A percentile compares a stretch with the other conserved stretches of the same genome.
Evolutionary conservation across 2,329 filamentous ascomycete genomes (phyloP).

Genomic region (Daldinia eschscholtzii): DNA sequence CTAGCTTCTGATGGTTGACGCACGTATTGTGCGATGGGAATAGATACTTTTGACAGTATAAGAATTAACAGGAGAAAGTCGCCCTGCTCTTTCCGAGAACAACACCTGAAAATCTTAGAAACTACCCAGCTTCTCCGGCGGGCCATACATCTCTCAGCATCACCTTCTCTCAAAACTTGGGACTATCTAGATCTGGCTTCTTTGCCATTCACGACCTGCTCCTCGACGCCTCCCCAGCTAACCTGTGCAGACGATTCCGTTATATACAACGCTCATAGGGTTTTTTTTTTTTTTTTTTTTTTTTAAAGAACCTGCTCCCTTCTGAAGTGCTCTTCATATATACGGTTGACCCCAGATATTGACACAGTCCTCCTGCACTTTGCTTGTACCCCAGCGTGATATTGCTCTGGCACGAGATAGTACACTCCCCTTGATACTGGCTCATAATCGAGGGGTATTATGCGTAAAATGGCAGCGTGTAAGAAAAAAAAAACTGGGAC

Average conservation of each 20-base stretch:
- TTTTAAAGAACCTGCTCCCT: conserved; percentile 16
- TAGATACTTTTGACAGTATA: conserved; percentile 1
- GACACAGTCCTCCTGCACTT: conserved; percentile 25
- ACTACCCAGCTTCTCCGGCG: conserved; percentile 15
- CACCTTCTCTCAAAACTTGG: conserved; percentile 14
- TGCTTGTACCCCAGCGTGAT: conserved; percentile 18
- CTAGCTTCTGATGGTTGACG: background rate
- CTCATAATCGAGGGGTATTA: conserved; percentile 38
- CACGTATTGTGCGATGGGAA: background rate
- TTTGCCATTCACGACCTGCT: conserved; percentile 2
- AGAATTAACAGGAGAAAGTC: conserved; percentile 1
- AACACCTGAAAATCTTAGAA: background rate
- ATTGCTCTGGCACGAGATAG: conserved; percentile 16
- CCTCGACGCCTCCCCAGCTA: background rate
- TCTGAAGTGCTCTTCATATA: conserved; percentile 34
- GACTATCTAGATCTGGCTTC: conserved; percentile 9
- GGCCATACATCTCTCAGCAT: conserved; percentile 24
- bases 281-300: conserved; percentile 9
- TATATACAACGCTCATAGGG: conserved; percentile 38
- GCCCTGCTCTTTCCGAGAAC: conserved; percentile 1
- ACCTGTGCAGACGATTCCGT: conserved; percentile 12
- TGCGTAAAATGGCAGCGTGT: conserved; percentile 25
- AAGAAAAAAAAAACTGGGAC: conserved; percentile 22
- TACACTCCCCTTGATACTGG: conserved; percentile 22
- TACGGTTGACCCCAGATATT: conserved; percentile 24